Evolutionary conservation across 352 stramenopile species (phyloP), one percentile per base, ranked within the genome.

Genomic region (Elongisporangium anandrum): DNA sequence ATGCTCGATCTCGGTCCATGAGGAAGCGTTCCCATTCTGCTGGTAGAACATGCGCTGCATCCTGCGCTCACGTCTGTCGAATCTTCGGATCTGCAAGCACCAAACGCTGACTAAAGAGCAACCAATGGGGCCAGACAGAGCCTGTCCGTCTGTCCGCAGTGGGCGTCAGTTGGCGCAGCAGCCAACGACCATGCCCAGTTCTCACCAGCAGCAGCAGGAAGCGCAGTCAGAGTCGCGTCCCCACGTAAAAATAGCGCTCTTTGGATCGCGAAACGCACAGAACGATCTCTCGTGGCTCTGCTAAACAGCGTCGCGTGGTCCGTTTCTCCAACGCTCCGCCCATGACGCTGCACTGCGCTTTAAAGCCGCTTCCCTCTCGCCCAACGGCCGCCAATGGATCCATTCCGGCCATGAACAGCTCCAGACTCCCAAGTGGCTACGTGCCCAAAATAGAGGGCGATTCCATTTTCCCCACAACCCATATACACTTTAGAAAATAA

Each of bases 1-100:
- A 26, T 54, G 65, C 61, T 84, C 77, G 51, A 82, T 72, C 24
- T 82, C 72, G 48, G 34, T 15, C 34, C 34, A 17, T 3, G 34
- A 45, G 34, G 34, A 17, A 12, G 34, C 16, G 10, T 2, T 17
- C 17, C 34, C 34, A 45, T 45, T 45, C 34, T 45, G 34, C 34
- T 45, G 34, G 34, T 45, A 17, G 34, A 45, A 17, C 13, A 45
- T 45, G 10, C 34, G 34, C 34, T 45, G 7, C 34, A 45, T 45
- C 34, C 13, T 41, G 29, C 3, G 24, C 24, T 34, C 24, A 34
- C 29, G 4, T 8, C 29, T 8, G 29, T 41, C 34, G 34, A 45
- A 45, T 17, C 34, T 45, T 45, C 17, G 34, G 34, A 45, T 45
- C 34, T 45, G 34, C 34, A 17, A 12, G 34, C 13, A 3, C 8